Percentiles rank a stretch among this genome's conserved stretches.
These are phyloP conservation scores for Citrus inodora DNA, from an alignment of 345 rosid species.

Conservation along the genomic window DNA sequence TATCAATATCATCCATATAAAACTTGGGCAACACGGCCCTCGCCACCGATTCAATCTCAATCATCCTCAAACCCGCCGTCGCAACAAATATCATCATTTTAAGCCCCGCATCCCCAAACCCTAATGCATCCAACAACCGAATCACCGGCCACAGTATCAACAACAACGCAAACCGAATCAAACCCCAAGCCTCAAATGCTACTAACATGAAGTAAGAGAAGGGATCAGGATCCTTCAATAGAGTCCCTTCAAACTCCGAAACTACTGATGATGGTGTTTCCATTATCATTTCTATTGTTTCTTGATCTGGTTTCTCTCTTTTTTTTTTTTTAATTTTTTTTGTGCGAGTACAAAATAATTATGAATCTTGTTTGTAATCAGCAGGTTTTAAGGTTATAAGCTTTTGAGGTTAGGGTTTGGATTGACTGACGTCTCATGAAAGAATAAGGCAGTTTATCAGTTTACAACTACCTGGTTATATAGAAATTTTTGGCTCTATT, in stretches of 20 bases:
- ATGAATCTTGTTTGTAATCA: conserved; percentile 12
- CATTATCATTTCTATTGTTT: conserved; percentile 20
- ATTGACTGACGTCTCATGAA: conserved; percentile 34
- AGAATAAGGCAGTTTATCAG: conserved; percentile 59
- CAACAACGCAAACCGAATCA: conserved; percentile 61
- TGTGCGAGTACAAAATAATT: not conserved
- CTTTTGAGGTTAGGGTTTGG: conserved; percentile 31
- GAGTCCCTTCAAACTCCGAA: conserved; percentile 76
- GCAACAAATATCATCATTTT: conserved; percentile 68
- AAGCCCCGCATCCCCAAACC: conserved; percentile 43
- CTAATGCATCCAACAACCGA: conserved; percentile 43
- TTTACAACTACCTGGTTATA: conserved; percentile 48
- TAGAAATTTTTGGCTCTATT: not conserved
- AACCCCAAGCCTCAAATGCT: conserved; percentile 83
- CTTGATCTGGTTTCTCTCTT: not conserved
- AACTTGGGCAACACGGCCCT: conserved; percentile 89
- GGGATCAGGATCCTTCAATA: conserved; percentile 51
- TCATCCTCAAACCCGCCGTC: conserved; percentile 47
- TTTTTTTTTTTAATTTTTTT: not conserved
- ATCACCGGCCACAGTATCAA: conserved; percentile 68
- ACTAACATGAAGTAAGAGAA: conserved; percentile 90
- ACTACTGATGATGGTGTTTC: conserved; percentile 52
- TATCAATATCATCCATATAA: conserved; percentile 68
- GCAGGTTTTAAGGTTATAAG: conserved; percentile 6
- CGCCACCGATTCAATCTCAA: conserved; percentile 78